A percentile compares a stretch with the other conserved stretches of the same genome.
These are phyloP conservation scores for Populus hybrid DNA, from an alignment of 441 rosid species.

Conservation along the genomic window DNA sequence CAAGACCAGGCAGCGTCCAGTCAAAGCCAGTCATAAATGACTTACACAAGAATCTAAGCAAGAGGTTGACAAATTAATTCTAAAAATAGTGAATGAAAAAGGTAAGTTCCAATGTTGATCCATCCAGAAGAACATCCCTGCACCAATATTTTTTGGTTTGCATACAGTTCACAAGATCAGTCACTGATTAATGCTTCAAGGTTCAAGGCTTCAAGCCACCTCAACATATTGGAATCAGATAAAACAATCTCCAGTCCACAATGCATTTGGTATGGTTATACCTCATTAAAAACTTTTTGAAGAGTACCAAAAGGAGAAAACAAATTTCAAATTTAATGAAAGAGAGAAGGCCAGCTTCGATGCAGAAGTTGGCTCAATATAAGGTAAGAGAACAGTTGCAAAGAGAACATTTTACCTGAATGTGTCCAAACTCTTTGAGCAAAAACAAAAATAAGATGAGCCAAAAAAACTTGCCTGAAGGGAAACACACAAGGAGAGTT, in stretches of 20 bases:
- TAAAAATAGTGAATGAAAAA: not conserved
- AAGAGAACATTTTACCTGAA: not conserved
- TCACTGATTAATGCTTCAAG: not conserved
- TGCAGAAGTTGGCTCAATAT: not conserved
- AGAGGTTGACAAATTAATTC: not conserved
- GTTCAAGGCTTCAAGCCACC: not conserved
- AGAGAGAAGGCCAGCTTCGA: not conserved
- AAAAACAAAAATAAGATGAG: not conserved
- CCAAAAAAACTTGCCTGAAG: conserved; percentile 53
- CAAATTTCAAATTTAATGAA: too few relatives aligned
- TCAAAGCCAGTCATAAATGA: not conserved
- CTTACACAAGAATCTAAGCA: not conserved
- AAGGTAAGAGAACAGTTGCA: not conserved
- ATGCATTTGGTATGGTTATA: not conserved
- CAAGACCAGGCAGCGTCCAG: not conserved
- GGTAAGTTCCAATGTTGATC: not conserved
- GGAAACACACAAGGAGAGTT: conserved; percentile 67
- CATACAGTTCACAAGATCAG: not conserved
- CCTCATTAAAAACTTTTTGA: not conserved
- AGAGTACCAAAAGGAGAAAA: not conserved
- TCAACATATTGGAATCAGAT: not conserved
- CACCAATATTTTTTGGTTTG: not conserved
- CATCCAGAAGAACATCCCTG: not conserved
- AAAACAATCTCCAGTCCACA: not conserved
- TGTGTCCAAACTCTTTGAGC: not conserved